Evolutionary conservation across 2,329 filamentous ascomycete species (phyloP).

Genomic region (Penicillium paneum): DNA sequence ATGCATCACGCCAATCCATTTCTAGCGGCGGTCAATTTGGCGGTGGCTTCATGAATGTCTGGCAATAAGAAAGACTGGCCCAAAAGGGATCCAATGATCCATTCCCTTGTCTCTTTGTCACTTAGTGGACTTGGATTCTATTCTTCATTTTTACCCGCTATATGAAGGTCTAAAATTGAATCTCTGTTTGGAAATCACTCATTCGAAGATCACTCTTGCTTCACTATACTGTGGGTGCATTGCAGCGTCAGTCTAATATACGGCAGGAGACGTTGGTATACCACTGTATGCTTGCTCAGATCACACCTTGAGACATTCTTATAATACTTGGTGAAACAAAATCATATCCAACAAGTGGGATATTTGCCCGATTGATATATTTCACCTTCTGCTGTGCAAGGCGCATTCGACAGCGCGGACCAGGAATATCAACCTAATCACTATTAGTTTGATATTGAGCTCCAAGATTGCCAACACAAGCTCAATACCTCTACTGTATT

Average conservation of each 20-base stretch:
- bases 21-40: slow-evolving; percentile 6
- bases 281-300: not conserved
- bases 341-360: not conserved
- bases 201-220: not conserved
- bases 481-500: not conserved
- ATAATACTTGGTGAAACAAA: not conserved
- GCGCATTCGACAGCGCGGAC: not conserved
- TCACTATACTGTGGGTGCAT: not conserved
- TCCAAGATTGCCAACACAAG: not conserved
- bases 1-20: not conserved
- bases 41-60: slow-evolving; percentile 13
- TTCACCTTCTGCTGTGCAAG: not conserved
- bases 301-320: not conserved
- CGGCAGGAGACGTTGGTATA: slow-evolving; percentile 7
- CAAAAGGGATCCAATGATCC: slow-evolving; percentile 24
- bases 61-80: slow-evolving; percentile 20
- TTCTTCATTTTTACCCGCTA: not conserved
- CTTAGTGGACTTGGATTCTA: not conserved
- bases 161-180: not conserved
- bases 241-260: not conserved
- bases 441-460: not conserved
- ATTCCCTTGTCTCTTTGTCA: slow-evolving; percentile 15
- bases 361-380: not conserved
- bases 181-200: not conserved
- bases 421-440: not conserved